Base-by-base conservation (phyloP, 306 rosid species). In the Acacia melanoxylon region DNA sequence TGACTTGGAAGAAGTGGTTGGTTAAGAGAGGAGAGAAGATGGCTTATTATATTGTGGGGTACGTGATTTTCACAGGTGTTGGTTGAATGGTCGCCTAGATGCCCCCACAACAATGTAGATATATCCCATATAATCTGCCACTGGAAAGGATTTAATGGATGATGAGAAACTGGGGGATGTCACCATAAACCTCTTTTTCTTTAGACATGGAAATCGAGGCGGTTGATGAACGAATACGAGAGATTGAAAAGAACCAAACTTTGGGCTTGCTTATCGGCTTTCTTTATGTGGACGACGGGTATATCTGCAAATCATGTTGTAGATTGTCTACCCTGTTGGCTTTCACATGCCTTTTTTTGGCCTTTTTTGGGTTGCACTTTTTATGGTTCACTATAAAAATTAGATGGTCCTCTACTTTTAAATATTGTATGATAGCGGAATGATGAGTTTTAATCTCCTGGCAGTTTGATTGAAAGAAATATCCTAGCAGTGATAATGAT, bases 91-190 rank as follows among this genome's bases (percentile, higher is more conserved):
- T 5, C 1, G 41, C 41, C 41, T 1, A 6, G 40, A 35, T 35
- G 62, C 27, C 51, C 58, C 84, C 52, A 29, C 61, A 72, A 77
- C 71, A 45, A 52, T 87, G 87, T 84, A 75, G 76, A 84, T 84
- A 46, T 48, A 69, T 61, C 74, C 77, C 48, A 67, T 83, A 48
- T 72, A 79, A 45, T 86, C 99, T 74, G 97, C 98, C 42, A 95
- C 92, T 13, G 99, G 99, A 69, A 95, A 95, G 84, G 99, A 95
- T 87, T 86, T 95, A 44, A 95, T 95, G 99, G 99, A 95, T 83
- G 99, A 95, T 24, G 99, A 93, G 88, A 95, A 95, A 87, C 97
- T 70, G 74, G 99, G 98, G 80, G 99, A 95, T 68, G 94, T 93
- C 80, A 89, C 89, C 12, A 86, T 93, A 85, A 96, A 95, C 86